These are phyloP conservation scores for Pseudotsuga menziesii DNA, from an alignment of 75 land plant species.

Conservation along the genomic window DNA sequence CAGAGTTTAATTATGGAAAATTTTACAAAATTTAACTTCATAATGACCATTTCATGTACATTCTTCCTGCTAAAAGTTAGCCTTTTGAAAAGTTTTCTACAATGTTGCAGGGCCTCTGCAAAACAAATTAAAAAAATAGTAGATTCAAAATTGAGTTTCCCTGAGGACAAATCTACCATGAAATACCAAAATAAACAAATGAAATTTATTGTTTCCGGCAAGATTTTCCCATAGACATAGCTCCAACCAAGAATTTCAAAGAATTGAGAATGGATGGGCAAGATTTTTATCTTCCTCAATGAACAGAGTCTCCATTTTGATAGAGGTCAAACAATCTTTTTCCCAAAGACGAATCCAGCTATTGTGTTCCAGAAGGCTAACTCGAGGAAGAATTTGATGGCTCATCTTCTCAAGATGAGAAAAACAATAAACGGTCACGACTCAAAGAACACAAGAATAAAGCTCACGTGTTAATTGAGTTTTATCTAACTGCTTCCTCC, in stretches of 20 bases:
- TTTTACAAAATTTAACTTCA: too few species aligned
- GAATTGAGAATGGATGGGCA: neutral
- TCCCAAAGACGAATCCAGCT: conserved; percentile 5
- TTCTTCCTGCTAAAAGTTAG: too few species aligned
- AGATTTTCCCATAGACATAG: neutral
- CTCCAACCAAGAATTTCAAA: neutral
- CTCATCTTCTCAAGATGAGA: conserved; percentile 3
- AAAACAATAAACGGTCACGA: neutral
- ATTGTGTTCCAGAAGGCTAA: neutral
- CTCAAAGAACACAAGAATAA: neutral
- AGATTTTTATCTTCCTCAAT: conserved; percentile 2
- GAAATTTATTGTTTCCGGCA: conserved; percentile 1
- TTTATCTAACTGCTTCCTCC: neutral
- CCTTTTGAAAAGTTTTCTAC: too few species aligned
- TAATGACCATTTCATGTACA: too few species aligned
- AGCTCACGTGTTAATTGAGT: neutral
- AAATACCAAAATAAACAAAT: conserved; percentile 1
- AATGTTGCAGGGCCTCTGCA: too few species aligned
- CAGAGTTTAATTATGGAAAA: too few species aligned
- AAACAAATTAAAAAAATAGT: neutral
- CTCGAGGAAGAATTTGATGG: neutral
- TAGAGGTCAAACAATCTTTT: neutral
- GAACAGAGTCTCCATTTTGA: neutral
- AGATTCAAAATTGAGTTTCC: neutral
- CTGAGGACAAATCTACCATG: neutral